Base-by-base conservation (phyloP, 1,284 basidiomycete species). In the Melampsora abietis-canadensis region DNA sequence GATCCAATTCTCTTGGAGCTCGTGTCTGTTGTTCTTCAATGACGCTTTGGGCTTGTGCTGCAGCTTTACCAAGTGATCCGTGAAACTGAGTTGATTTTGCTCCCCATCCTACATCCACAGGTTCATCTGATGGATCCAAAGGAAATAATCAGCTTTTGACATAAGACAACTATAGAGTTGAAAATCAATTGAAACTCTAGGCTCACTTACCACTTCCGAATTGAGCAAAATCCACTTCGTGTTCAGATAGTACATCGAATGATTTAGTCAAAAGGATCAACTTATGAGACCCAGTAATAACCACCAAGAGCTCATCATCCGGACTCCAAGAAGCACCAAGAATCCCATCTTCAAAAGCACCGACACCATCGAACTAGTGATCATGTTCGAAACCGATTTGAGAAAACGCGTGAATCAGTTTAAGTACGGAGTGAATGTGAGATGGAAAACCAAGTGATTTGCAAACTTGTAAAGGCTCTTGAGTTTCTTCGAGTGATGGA, bases 11-110 rank as follows among this genome's bases (percentile, higher is more conserved):
- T 15, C 77, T 77, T 31, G 66, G 79, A 78, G 77, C 75, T 51
- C 76, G 65, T 68, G 76, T 44, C 77, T 78, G 54, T 48, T 74
- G 67, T 76, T 77, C 57, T 77, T 76, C 21, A 80, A 78, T 8
- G 85, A 85, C 76, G 87, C 87, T 1, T 82, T 80, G 0, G 83
- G 77, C 79, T 30, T 82, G 79, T 0, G 92, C 92, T 4, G 91
- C 91, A 10, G 87, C 85, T 82, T 98, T 98, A 37, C 96, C 96
- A 4, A 94, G 85, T 0, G 93, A 94, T 15, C 96, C 96, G 79
- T 98, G 94, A 81, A 99, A 99, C 81, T 99, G 96, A 0, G 96
- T 98, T 79, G 91, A 87, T 80, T 95, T 96, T 4, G 92, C 92
- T 37, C 96, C 96, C 96, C 96, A 99, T 10, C 96, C 72, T 8